Conservation (phyloP, 1,284 basidiomycete species). For the Rhodotorula sp. region DNA sequence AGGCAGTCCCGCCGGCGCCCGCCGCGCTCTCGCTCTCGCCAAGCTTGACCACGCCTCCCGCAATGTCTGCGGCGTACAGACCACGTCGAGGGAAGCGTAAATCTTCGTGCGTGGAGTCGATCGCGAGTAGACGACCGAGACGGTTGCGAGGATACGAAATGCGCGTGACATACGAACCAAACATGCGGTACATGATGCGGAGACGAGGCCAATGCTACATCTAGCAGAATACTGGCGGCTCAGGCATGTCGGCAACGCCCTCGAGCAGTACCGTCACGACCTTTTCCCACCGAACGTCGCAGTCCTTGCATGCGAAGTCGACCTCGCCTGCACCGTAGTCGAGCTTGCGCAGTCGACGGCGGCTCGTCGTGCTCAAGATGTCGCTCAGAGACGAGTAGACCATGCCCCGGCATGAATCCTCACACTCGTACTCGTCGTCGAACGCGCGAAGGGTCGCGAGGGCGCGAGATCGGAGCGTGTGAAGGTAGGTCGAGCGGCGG, state of each 20-base stretch:
- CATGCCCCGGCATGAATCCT: constrained; percentile 5
- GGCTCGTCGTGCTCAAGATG: neutral
- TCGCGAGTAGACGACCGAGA: no score
- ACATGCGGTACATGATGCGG: no score
- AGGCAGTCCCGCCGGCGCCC: no score
- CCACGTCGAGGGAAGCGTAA: no score
- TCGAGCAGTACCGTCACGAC: neutral
- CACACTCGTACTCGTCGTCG: constrained; percentile 11
- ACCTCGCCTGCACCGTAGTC: neutral
- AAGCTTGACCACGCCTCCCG: no score
- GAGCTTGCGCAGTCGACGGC: constrained; percentile 1
- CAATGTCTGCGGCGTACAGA: no score
- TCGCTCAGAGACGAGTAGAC: neutral
- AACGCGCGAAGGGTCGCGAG: neutral
- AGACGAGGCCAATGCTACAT: neutral
- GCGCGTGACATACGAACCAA: no score
- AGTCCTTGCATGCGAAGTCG: constrained; percentile 8
- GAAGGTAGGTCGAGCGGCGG: neutral
- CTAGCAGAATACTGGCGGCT: neutral
- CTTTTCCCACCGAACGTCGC: constrained; percentile 1
- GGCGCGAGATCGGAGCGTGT: neutral
- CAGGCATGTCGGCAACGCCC: neutral
- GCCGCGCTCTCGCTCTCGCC: no score
- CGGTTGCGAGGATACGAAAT: no score
- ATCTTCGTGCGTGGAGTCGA: no score